Percentiles rank a stretch among this genome's conserved stretches.
Conservation (phyloP, 805 yeast species). For the Kodamaea fukazawae region DNA sequence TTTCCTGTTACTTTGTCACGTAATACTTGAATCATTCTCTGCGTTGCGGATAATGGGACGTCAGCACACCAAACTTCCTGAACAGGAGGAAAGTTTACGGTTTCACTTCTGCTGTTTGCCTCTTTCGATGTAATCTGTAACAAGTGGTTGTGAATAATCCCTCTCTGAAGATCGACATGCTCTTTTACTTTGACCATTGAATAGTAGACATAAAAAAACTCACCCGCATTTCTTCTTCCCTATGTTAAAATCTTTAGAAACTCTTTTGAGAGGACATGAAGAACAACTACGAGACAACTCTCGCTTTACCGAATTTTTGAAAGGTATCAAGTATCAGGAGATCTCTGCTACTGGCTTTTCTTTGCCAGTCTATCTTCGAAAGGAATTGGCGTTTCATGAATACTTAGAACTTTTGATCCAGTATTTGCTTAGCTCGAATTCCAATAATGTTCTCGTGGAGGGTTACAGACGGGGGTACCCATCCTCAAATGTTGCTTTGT, state of each 20-base stretch:
- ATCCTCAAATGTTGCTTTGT: slow-evolving; percentile 22
- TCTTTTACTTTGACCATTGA: slow-evolving; percentile 6
- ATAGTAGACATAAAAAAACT: not conserved
- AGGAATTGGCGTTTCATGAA: slow-evolving; percentile 19
- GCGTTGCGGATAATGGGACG: slow-evolving; percentile 38
- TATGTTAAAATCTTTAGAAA: not conserved
- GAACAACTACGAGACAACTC: too few species aligned
- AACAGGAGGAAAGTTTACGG: slow-evolving; percentile 26
- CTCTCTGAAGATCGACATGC: slow-evolving; percentile 45
- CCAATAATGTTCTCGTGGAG: slow-evolving; percentile 35
- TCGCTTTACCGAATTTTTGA: slow-evolving; percentile 6
- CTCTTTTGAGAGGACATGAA: too few species aligned
- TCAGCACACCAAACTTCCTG: slow-evolving; percentile 47
- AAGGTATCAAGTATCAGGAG: too few species aligned
- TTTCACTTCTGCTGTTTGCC: slow-evolving; percentile 11
- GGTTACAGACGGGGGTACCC: slow-evolving; percentile 49
- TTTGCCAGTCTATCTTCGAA: slow-evolving; percentile 1
- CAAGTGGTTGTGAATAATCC: slow-evolving; percentile 44
- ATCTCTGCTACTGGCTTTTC: too few species aligned
- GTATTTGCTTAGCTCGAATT: slow-evolving; percentile 24
- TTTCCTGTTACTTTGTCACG: slow-evolving; percentile 24
- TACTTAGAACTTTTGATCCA: slow-evolving; percentile 42
- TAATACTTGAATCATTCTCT: slow-evolving; percentile 24
- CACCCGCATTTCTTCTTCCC: too few species aligned
- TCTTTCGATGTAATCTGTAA: slow-evolving; percentile 43